Evolutionary conservation across 2,329 filamentous ascomycete species (phyloP), one percentile per base, ranked within the genome.

Genomic region (Dactylonectria macrodidyma): DNA sequence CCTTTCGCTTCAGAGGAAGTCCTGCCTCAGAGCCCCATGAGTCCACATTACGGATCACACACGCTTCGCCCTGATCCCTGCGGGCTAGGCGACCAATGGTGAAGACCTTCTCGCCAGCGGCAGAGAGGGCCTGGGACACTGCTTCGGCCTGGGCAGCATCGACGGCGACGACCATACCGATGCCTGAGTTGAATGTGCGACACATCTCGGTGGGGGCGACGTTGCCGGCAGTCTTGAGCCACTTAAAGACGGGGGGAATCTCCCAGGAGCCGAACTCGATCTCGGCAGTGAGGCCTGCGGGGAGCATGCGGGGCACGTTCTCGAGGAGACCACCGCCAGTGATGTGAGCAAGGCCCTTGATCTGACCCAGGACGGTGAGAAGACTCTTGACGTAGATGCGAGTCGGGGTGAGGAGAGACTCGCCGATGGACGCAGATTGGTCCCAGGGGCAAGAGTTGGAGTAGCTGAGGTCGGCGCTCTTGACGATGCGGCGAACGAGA

Each of bases 261-360:
- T 89, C 80, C 94, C 95, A 99, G 1, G 88, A 83, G 48, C 86
- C 84, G 54, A 93, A 92, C 76, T 97, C 92, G 62, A 99, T 90
- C 78, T 94, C 90, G 2, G 95, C 95, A 2, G 92, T 89, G 6
- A 99, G 89, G 52, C 91, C 85, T 38, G 87, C 81, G 2, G 96
- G 96, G 19, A 99, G 87, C 93, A 97, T 97, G 71, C 96, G 91
- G 34, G 96, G 96, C 30, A 99, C 92, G 81, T 99, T 99, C 83
- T 99, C 96, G 19, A 92, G 86, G 22, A 99, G 88, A 11, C 96
- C 96, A 68, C 96, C 96, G 58, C 96, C 96, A 0, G 96, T 99
- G 83, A 99, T 98, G 83, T 99, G 96, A 11, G 96, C 93, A 81
- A 98, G 92, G 60, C 96, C 96, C 84, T 97, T 97, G 80, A 98